phyloP scores from a whole-genome alignment of 164 flowering plant species.

The Taxillus chinensis region DNA sequence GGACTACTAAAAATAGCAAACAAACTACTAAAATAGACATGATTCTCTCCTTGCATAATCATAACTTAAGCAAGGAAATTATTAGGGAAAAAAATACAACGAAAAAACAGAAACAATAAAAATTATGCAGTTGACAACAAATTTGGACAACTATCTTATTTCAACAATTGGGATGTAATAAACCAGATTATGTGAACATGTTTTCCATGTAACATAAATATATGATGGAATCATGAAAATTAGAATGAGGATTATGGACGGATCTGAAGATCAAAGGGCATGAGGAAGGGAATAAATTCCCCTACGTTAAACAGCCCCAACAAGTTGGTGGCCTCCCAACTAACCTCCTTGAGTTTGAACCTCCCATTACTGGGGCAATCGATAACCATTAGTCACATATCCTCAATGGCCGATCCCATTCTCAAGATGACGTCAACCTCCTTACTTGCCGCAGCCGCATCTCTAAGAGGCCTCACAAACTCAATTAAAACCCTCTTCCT shows the following conservation, averaged over 20 bases:
- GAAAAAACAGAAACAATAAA: no score
- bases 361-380: constrained; percentile 8
- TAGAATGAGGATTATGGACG: neutral
- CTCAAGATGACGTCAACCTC: constrained; percentile 8
- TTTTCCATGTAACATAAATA: no score
- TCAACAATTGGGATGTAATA: no score
- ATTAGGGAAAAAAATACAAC: no score
- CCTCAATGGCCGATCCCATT: constrained; percentile 2
- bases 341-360: constrained; percentile 5
- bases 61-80: no score
- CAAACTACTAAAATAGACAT: no score
- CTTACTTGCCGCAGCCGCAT: neutral
- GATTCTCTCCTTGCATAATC: no score
- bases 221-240: no score
- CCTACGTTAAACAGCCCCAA: constrained; percentile 17
- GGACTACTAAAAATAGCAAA: no score
- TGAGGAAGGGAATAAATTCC: constrained; percentile 18
- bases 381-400: constrained; percentile 9
- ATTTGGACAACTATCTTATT: no score
- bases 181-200: no score
- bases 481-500: constrained; percentile 1
- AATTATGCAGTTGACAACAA: no score
- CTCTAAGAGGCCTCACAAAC: neutral
- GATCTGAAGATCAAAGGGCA: constrained; percentile 1
- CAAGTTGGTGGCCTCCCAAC: constrained; percentile 8